A percentile compares a stretch with the other conserved stretches of the same genome.
These are phyloP conservation scores for Ensete glaucum DNA, from an alignment of 176 grass and related monocot genomes.

Conservation along the genomic window DNA sequence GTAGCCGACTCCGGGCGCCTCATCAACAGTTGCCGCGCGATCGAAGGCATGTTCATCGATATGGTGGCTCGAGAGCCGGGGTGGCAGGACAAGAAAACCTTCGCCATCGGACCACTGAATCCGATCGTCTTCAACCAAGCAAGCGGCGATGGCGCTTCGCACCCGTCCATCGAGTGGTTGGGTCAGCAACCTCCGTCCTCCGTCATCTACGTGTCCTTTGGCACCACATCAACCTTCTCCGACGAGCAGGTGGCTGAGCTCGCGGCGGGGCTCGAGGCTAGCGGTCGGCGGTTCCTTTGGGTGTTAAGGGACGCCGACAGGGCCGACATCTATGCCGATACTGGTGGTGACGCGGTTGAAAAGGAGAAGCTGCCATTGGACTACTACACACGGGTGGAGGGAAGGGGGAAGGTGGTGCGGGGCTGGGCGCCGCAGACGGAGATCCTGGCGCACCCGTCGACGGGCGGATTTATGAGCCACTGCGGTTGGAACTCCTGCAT, in stretches of 20 bases:
- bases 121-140: slow-evolving; percentile 14
- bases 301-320: slow-evolving; percentile 49
- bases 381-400: slow-evolving; percentile 12
- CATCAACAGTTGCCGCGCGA: slow-evolving; percentile 31
- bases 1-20: slow-evolving; percentile 1
- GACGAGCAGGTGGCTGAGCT: slow-evolving; percentile 37
- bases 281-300: slow-evolving; percentile 53
- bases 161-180: slow-evolving; percentile 55
- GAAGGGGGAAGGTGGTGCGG: slow-evolving; percentile 36
- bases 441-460: slow-evolving; percentile 43
- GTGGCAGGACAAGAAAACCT: slow-evolving; percentile 31
- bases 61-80: slow-evolving; percentile 9
- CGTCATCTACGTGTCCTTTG: slow-evolving; percentile 63
- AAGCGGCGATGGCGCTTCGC: not conserved
- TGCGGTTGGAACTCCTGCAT: slow-evolving; percentile 76
- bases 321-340: not conserved
- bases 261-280: slow-evolving; percentile 30
- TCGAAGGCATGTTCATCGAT: slow-evolving; percentile 38
- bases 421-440: slow-evolving; percentile 80
- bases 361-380: slow-evolving; percentile 5
- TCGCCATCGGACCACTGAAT: slow-evolving; percentile 52
- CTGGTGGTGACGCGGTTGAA: slow-evolving; percentile 3
- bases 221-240: slow-evolving; percentile 34
- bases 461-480: slow-evolving; percentile 69
- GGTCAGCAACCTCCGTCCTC: slow-evolving; percentile 44